Evolutionary conservation across 768 basidiomycete species (phyloP), one percentile per base, ranked within the genome.

Genomic region (Hygrocybe punicea): DNA sequence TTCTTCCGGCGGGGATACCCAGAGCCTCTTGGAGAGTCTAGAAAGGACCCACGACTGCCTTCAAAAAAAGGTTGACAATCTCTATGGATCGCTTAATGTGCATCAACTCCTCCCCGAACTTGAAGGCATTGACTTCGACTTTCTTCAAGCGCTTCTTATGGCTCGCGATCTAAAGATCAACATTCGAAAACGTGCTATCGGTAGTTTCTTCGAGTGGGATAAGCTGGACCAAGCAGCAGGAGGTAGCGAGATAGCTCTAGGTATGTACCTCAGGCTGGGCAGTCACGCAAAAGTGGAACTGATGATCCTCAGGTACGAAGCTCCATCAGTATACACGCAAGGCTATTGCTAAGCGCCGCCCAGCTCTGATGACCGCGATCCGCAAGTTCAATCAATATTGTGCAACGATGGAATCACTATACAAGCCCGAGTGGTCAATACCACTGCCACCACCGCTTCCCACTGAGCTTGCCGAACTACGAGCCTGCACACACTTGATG

Each of bases 51-150:
- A 71, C 10, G 53, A 56, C 4, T 13, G 11, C 2, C 58, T 72
- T 9, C 59, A 60, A 16, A 47, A 59, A 1, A 53, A 69, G 46
- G 68, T 71, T 0, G 71, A 76, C 33, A 57, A 48, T 1, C 56
- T 77, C 0, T 77, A 76, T 58, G 48, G 61, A 1, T 69, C 71
- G 0, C 62, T 77, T 19, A 74, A 77, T 35, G 55, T 77, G 6
- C 63, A 64, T 4, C 58, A 70, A 2, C 17, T 24, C 8, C 74
- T 71, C 29, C 75, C 73, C 0, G 71, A 72, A 23, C 71, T 78
- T 8, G 34, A 60, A 16, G 62, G 63, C 8, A 36, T 74, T 7
- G 58, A 65, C 11, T 40, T 69, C 8, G 62, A 70, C 4, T 73
- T 73, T 53, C 62, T 75, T 2, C 58, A 57, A 2, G 65, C 61